These are phyloP conservation scores for Pouteria glomerata DNA, from an alignment of 148 eudicot species.

Conservation along the genomic window DNA sequence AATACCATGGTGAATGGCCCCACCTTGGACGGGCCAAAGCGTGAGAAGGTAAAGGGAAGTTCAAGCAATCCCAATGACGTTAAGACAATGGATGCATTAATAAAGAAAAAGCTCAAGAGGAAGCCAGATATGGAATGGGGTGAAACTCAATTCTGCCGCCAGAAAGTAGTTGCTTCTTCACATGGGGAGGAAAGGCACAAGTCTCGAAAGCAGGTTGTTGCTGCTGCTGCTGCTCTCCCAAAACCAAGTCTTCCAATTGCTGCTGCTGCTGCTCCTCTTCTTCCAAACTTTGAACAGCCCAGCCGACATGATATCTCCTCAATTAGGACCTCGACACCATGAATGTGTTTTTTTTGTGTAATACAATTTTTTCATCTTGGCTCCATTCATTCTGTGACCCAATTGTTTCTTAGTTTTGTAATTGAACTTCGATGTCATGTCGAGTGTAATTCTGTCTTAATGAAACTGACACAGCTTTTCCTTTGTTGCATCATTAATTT, in stretches of 20 bases:
- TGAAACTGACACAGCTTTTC: no score
- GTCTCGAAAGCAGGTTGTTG: slow-evolving; percentile 35
- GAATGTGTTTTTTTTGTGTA: slow-evolving; percentile 11
- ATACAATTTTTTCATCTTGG: slow-evolving; percentile 14
- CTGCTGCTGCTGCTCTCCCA: slow-evolving; percentile 22
- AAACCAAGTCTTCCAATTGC: slow-evolving; percentile 29
- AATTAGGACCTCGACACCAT: background rate
- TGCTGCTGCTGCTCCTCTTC: slow-evolving; percentile 15
- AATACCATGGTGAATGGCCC: slow-evolving; percentile 20
- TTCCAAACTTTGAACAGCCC: slow-evolving; percentile 32
- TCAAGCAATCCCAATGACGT: slow-evolving; percentile 25
- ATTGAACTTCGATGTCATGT: no score
- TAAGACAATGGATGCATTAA: slow-evolving; percentile 24
- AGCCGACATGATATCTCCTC: slow-evolving; percentile 22
- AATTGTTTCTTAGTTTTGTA: background rate
- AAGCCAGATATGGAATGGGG: slow-evolving; percentile 40
- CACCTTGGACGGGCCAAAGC: slow-evolving; percentile 41
- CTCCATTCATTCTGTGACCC: slow-evolving; percentile 16
- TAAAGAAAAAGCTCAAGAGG: slow-evolving; percentile 71
- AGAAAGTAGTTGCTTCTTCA: slow-evolving; percentile 36
- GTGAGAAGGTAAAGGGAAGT: slow-evolving; percentile 51
- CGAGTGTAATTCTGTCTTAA: no score
- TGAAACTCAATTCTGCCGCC: slow-evolving; percentile 32
- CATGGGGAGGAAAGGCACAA: slow-evolving; percentile 45
- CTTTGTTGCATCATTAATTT: no score